Evolutionary conservation across 2,329 filamentous ascomycete genomes (phyloP), one percentile per base, ranked within the genome.

Genomic region (Colletotrichum zoysiae): DNA sequence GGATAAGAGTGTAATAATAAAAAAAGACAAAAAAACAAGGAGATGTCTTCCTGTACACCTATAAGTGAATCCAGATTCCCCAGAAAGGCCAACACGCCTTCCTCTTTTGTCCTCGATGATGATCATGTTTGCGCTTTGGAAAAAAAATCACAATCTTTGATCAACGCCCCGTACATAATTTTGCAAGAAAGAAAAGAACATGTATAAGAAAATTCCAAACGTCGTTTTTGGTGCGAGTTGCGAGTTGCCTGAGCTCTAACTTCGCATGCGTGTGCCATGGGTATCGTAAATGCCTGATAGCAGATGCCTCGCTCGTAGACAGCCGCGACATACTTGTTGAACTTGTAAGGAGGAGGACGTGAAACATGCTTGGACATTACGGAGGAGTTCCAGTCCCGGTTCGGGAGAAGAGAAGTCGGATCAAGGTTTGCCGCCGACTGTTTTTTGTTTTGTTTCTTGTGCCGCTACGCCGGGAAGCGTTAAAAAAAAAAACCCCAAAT

Each of bases 231-330:
- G 38, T 30, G 26, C 12, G 44, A 56, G 2, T 42, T 20, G 6
- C 6, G 38, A 14, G 12, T 38, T 68, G 64, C 42, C 30, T 44
- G 48, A 69, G 40, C 60, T 65, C 59, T 65, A 72, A 26, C 50
- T 60, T 71, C 59, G 59, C 60, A 50, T 56, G 55, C 60, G 40
- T 40, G 18, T 65, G 33, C 46, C 35, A n/a, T 61, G 69, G 75
- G 75, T 76, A 76, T 76, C 75, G 60, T 60, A 46, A 53, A 74
- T 74, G 74, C 75, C 74, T 76, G 51, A 69, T 44, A 76, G 75
- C 75, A 73, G 65, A 74, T 70, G 65, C 71, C 68, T 61, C 58
- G 62, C 59, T 72, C 60, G 48, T 69, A 40, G 35, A 8, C 42
- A 69, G 48, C 61, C 40, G 33, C 64, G 12, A 55, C 48, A 35